Base-by-base conservation (phyloP, 805 yeast species). In the Kodamaea laetipori region DNA sequence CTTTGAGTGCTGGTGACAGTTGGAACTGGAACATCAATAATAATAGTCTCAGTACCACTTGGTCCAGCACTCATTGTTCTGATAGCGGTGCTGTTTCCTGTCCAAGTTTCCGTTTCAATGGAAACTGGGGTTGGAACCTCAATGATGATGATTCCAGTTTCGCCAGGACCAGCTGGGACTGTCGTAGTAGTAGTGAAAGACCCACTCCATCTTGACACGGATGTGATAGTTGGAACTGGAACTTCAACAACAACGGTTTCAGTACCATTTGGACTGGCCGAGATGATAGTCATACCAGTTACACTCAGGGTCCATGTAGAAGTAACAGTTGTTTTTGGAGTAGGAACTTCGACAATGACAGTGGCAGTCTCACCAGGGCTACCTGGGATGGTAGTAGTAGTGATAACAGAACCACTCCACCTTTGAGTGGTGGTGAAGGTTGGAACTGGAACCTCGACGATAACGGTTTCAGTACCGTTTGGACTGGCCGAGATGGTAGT, bases 341-440 rank as follows among this genome's bases (percentile, higher is more conserved):
- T 37, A 17, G 56, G 55, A 12, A 41, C 37, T 4, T 46, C 45
- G n/a, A 52, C 47, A 26, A 47, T 17, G 11, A 53, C 50, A 9
- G 57, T 46, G 24, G 35, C 45, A 21, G 39, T 43, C 5, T 50
- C 54, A 3, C 16, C 36, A 7, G 19, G 25, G 9, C 37, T 18
- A 51, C 41, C 3, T 49, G 41, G 15, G 4, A 33, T 39, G 13
- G 17, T 8, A 23, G 50, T 47, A 10, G 40, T 36, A 3, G 41
- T 32, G 12, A 42, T 38, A 9, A n/a, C 24, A 6, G 34, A 8
- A 6, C 47, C 51, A 30, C 45, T 45, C 41, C 42, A 46, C 7
- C 48, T 44, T 0, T 16, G 17, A 4, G 53, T 51, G 7, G 36
- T 18, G 1, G 54, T 47, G 1, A 37, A 19, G 4, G 44, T 34